Evolutionary conservation across 2,329 filamentous ascomycete genomes (phyloP), one percentile per base, ranked within the genome.

Genomic region (Talaromyces rugulosus): DNA sequence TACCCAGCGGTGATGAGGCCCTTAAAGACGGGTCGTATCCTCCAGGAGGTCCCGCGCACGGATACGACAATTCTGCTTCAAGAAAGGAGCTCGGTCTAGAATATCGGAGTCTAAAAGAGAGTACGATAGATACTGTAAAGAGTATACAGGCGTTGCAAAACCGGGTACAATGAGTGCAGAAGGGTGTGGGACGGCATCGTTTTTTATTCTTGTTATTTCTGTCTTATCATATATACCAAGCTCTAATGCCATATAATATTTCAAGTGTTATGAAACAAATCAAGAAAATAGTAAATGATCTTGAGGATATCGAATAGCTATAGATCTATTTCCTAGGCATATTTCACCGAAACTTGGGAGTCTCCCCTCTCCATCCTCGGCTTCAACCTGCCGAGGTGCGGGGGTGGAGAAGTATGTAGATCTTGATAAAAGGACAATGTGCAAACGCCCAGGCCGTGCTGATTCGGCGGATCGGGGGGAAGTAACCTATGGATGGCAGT

Each of bases 401-500:
- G 50, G 50, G 27, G 27, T 30, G 23, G 50, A 52, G 50, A 52
- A 52, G 42, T 11, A 31, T 52, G 50, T 52, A n/a, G 50, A 52
- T 52, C 50, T 47, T 18, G n/a, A 47, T 23, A 47, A 47, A 47
- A 47, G 12, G 14, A 16, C 34, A 36, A 36, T 14, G 14, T n/a
- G 18, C 42, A 47, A 18, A 23, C n/a, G 23, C 2, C 33, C 12
- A 12, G 33, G 12, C 9, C 16, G 5, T n/a, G 6, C n/a, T 4
- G 42, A 28, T 28, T 28, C 27, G 9, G 40, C 40, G 40, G 40
- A 44, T 44, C 40, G 16, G 40, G 16, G 16, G 40, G 40, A 44
- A 44, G 40, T 44, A 44, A 18, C 69, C 75, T 88, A 3, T 87
- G 83, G 82, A 88, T 88, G 85, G 82, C 84, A 6, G 84, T 83